These are phyloP conservation scores for Boletus subparvulus DNA, from an alignment of 768 basidiomycete species.

Conservation along the genomic window DNA sequence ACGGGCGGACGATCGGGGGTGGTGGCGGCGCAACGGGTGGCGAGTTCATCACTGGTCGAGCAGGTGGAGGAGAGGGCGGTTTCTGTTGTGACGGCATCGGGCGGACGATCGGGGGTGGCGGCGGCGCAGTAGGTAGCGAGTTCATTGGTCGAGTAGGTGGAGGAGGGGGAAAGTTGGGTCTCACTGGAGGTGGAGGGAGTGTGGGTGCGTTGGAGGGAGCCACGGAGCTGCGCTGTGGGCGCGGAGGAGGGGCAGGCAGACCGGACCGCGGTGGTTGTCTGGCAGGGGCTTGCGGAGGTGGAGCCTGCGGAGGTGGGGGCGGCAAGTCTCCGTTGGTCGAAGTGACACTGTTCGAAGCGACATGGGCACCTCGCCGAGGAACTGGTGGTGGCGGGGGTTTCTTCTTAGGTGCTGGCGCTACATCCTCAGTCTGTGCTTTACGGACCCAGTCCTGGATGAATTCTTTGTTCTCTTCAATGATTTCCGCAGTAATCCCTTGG, in stretches of 20 bases:
- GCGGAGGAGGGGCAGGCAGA: slow-evolving; percentile 13
- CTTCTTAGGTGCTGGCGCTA: slow-evolving; percentile 37
- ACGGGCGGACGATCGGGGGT: slow-evolving; percentile 18
- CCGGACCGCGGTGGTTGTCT: slow-evolving; percentile 30
- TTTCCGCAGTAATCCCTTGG: slow-evolving; percentile 62
- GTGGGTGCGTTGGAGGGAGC: slow-evolving; percentile 25
- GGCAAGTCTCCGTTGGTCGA: slow-evolving; percentile 23
- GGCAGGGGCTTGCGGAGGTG: slow-evolving; percentile 35
- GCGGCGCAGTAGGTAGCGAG: slow-evolving; percentile 32
- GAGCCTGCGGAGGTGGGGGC: slow-evolving; percentile 32
- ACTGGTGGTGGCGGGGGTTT: slow-evolving; percentile 36
- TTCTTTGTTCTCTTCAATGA: slow-evolving; percentile 77
- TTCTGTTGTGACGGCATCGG: slow-evolving; percentile 33
- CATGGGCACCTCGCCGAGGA: slow-evolving; percentile 32
- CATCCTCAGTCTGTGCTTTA: slow-evolving; percentile 37
- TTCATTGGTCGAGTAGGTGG: slow-evolving; percentile 37
- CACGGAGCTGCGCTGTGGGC: slow-evolving; percentile 31
- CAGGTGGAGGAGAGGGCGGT: slow-evolving; percentile 27
- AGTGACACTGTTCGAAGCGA: slow-evolving; percentile 21
- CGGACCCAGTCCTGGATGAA: slow-evolving; percentile 86
- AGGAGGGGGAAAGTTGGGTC: slow-evolving; percentile 27
- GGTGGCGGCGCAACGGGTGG: slow-evolving; percentile 34
- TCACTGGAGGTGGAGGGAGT: slow-evolving; percentile 34
- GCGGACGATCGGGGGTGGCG: slow-evolving; percentile 17
- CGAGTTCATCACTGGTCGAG: not conserved